Percentiles rank a stretch among this genome's conserved stretches.
Conservation (phyloP, 163 green algal genomes). For the Scenedesmus sp. region DNA sequence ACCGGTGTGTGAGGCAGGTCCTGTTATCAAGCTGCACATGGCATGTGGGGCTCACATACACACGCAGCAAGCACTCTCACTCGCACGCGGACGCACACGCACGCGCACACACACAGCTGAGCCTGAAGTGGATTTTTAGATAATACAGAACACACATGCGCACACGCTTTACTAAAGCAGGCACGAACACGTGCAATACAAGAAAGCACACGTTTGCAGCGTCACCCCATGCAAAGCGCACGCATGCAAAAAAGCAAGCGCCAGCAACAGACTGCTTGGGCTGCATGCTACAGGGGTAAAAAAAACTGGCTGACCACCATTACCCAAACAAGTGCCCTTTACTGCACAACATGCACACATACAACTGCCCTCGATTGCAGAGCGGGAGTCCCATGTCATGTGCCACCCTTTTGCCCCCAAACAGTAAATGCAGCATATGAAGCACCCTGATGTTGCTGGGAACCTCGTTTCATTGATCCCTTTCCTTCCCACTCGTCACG, state of each 20-base stretch:
- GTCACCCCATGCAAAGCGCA: neutral
- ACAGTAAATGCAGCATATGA: no score
- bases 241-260: neutral
- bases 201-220: neutral
- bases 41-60: neutral
- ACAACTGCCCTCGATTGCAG: neutral
- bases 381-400: no score
- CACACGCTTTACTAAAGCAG: no score
- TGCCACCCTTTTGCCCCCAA: no score
- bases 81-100: no score
- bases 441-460: no score
- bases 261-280: neutral
- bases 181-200: neutral
- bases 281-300: neutral
- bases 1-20: neutral
- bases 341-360: neutral
- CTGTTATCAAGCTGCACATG: neutral
- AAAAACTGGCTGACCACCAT: neutral
- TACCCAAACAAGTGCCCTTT: neutral
- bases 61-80: no score
- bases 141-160: neutral
- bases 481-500: no score
- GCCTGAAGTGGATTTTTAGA: neutral
- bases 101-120: no score
- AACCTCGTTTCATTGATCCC: no score